Evolutionary conservation across 257 asterid genomes (phyloP).

Genomic region (Ilex asprella): DNA sequence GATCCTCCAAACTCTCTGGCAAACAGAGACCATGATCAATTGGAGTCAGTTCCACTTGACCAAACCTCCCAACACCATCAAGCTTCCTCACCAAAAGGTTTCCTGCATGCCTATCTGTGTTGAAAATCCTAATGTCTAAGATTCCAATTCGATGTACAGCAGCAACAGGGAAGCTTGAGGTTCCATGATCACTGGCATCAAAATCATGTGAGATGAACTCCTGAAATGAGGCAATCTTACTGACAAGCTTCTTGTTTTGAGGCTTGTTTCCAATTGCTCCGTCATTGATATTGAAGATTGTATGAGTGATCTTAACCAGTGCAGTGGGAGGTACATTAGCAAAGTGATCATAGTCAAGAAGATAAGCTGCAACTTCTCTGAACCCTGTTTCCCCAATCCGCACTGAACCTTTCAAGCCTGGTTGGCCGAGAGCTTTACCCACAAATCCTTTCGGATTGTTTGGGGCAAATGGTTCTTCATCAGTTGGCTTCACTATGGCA

Average conservation of each 20-base stretch:
- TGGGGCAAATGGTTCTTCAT: constrained; percentile 1
- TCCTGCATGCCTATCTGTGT: constrained; percentile 6
- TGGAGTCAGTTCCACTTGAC: constrained; percentile 1
- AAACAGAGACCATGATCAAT: constrained; percentile 2
- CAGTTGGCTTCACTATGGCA: not conserved
- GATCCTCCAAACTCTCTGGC: constrained; percentile 3
- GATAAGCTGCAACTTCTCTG: constrained; percentile 1
- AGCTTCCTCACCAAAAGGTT: constrained; percentile 1
- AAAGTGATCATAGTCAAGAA: constrained; percentile 1
- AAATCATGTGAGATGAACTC: constrained; percentile 1
- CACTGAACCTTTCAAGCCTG: not conserved
- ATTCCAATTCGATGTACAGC: constrained; percentile 2
- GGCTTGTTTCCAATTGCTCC: constrained; percentile 1
- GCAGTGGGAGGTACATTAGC: constrained; percentile 2
- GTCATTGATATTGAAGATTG: not conserved
- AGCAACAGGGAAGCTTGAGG: not conserved
- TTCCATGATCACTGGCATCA: constrained; percentile 6
- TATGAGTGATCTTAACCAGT: not conserved
- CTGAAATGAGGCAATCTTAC: constrained; percentile 1
- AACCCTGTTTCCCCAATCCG: constrained; percentile 1
- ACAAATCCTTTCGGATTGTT: constrained; percentile 2
- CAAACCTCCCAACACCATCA: not conserved
- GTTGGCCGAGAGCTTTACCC: constrained; percentile 1
- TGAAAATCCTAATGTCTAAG: not conserved
- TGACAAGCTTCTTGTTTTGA: constrained; percentile 1